A percentile compares a stretch with the other conserved stretches of the same genome.
phyloP scores from a whole-genome alignment of 1,284 basidiomycete species.

The Trichosporon ovoides region DNA sequence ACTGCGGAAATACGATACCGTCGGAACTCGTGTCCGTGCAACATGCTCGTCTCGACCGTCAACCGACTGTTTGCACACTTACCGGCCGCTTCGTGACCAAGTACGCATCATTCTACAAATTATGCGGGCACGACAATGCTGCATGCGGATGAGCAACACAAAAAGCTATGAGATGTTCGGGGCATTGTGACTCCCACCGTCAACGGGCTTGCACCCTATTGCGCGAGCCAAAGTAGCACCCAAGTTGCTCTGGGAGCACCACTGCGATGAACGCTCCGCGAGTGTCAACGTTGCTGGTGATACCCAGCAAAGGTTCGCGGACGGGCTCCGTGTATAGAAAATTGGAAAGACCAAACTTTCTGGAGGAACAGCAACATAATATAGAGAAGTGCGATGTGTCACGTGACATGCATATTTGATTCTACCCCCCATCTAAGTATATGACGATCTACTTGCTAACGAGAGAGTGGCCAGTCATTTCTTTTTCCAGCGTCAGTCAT shows the following conservation, averaged over 20 bases:
- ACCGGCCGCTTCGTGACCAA: neutral
- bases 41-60: too few species aligned
- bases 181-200: conserved; percentile 23
- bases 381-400: neutral
- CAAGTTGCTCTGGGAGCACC: conserved; percentile 17
- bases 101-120: neutral
- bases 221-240: conserved; percentile 25
- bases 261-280: conserved; percentile 10
- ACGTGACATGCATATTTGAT: conserved; percentile 9
- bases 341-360: conserved; percentile 10
- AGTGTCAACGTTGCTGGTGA: conserved; percentile 16
- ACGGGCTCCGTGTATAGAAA: conserved; percentile 16
- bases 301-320: conserved; percentile 16
- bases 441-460: conserved; percentile 8
- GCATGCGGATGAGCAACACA: neutral
- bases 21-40: too few species aligned
- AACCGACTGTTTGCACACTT: neutral
- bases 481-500: neutral
- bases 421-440: conserved; percentile 2
- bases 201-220: conserved; percentile 11
- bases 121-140: neutral
- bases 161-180: conserved; percentile 10
- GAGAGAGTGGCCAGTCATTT: conserved; percentile 23
- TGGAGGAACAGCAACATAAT: neutral
- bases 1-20: too few species aligned